Evolutionary conservation across 2,329 filamentous ascomycete species (phyloP), one percentile per base, ranked within the genome.

Genomic region (Alternaria arbusti): DNA sequence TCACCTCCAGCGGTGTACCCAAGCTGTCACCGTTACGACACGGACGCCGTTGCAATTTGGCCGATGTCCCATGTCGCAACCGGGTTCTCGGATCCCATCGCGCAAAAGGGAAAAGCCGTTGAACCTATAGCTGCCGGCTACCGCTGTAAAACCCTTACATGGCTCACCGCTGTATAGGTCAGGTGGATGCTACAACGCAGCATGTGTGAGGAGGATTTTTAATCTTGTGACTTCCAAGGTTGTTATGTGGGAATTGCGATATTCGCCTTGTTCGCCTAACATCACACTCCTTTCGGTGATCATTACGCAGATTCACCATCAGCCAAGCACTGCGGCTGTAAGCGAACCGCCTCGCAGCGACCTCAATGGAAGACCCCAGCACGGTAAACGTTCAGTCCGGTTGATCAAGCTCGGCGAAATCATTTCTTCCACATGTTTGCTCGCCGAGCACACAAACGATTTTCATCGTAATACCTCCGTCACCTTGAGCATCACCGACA

Each of bases 1-100:
- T 69, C 66, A 65, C 62, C 59, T 46, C 20, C 51, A 63, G 64
- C 64, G 64, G 66, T 68, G 64, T 59, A 59, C 45, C 45, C 65
- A 66, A 55, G 22, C 57, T 54, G 54, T 17, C 60, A 36, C 40
- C 57, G 60, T 55, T 46, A 56, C 60, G 61, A 56, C 58, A 63
- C 54, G 58, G 55, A 61, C 63, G 54, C 56, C 49, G 51, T 60
- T 59, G 45, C 43, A 40, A 61, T 36, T 58, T 61, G 47, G 32
- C 57, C 60, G 55, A 55, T 52, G 55, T 30, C 28, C 46, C 59
- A 59, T 59, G 61, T 58, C 47, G 36, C 54, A 61, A 65, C 66
- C 66, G 57, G 61, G 64, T 66, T 32, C 44, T 50, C 59, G 66
- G 66, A 61, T 61, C 45, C 17, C 32, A 32, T 50, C 17, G 51